Evolutionary conservation across 2,329 filamentous ascomycete genomes (phyloP).

Genomic region (Monilinia laxa): DNA sequence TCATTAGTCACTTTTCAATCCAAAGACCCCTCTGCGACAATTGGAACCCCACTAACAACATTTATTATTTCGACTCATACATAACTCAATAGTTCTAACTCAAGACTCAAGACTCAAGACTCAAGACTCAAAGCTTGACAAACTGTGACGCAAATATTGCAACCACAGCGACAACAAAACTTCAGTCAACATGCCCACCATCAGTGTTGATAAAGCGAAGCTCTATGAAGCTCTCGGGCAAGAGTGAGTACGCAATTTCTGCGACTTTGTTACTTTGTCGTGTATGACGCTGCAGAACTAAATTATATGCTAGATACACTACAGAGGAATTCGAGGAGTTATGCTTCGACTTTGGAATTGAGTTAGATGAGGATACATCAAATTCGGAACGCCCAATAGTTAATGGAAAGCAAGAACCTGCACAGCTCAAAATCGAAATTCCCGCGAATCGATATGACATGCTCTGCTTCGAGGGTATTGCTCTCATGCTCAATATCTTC

Average conservation of each 20-base stretch:
- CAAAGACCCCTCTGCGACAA: constrained; percentile 21
- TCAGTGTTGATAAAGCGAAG: constrained; percentile 91
- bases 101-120: neutral
- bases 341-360: constrained; percentile 95
- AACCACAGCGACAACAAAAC: neutral
- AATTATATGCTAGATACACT: constrained; percentile 63
- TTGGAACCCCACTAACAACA: constrained; percentile 15
- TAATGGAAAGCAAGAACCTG: constrained; percentile 78
- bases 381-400: constrained; percentile 63
- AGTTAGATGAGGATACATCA: constrained; percentile 81
- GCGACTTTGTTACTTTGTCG: constrained; percentile 21
- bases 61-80: constrained; percentile 22
- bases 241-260: constrained; percentile 58
- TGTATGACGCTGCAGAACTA: constrained; percentile 23
- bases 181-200: constrained; percentile 78
- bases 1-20: no score
- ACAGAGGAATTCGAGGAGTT: constrained; percentile 94
- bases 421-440: constrained; percentile 97
- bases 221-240: constrained; percentile 90
- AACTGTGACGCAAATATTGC: constrained; percentile 13
- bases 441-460: constrained; percentile 93
- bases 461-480: constrained; percentile 96
- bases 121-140: neutral
- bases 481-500: constrained; percentile 95
- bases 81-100: neutral